Base-by-base conservation (phyloP, 192 early-diverging fungal species). In the Phycomyces nitens region DNA sequence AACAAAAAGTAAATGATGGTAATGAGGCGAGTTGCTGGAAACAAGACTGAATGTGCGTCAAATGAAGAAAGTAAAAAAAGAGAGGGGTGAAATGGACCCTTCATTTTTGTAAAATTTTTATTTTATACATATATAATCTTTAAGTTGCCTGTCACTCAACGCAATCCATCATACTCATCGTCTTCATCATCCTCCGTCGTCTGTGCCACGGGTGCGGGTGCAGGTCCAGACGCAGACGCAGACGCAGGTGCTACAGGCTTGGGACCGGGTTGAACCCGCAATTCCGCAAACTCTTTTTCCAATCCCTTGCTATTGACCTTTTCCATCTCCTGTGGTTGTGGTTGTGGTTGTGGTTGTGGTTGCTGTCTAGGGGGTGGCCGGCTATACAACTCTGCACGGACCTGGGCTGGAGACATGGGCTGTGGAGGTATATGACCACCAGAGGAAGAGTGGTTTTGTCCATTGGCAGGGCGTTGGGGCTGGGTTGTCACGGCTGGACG, bases 181-280 rank as follows among this genome's bases (percentile, higher is more conserved):
- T 60, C 40, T 22, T 60, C 58, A 21, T 60, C 58, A 12, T 60
- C 57, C 26, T 68, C 58, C 10, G 29, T 63, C 51, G 14, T 59
- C 29, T 34, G 29, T 34, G 29, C 29, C 29, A 34, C 29, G 29
- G 29, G 29, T 34, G 29, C 29, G 7, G 29, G 29, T 34, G 29
- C 29, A 34, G 29, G 29, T 34, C 3, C 29, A 34, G 29, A 7
- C 29, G 7, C 29, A 34, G 2, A 7, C 7, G 29, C 29, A 34
- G 29, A 7, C 29, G 7, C 29, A 34, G 2, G 29, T 34, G 29
- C 29, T 34, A 34, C 29, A 34, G 29, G 29, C 7, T 34, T 34
- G 29, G 29, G 29, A 34, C 29, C 29, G 29, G 29, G 29, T 34
- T 34, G 29, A 34, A 34, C 29, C 29, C 29, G 29, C 29, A 34